These are phyloP conservation scores for Pythium myriotylum DNA, from an alignment of 352 stramenopile species.

Conservation along the genomic window DNA sequence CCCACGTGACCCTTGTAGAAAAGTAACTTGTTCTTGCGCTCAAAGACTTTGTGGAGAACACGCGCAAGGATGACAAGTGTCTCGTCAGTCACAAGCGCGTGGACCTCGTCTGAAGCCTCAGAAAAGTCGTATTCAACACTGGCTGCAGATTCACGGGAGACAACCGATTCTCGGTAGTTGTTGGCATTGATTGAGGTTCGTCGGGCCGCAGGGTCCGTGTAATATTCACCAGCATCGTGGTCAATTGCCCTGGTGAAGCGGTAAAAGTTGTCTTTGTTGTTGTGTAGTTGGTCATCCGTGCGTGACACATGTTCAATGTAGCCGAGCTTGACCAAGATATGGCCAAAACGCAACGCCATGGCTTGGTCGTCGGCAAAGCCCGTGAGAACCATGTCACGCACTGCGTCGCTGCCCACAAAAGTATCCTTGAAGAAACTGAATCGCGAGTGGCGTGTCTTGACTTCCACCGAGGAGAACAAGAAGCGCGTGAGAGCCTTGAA, in stretches of 20 bases:
- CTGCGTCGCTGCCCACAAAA: constrained; percentile 75
- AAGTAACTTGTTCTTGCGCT: constrained; percentile 88
- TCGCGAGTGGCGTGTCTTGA: constrained; percentile 82
- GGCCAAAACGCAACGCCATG: constrained; percentile 68
- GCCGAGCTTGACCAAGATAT: constrained; percentile 78
- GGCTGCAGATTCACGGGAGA: constrained; percentile 59
- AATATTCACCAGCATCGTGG: constrained; percentile 39
- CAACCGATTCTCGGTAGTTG: constrained; percentile 77
- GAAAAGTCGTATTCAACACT: constrained; percentile 77
- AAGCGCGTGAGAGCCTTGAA: constrained; percentile 76
- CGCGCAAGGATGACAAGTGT: constrained; percentile 58
- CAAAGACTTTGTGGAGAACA: constrained; percentile 81
- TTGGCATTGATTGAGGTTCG: constrained; percentile 61
- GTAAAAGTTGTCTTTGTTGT: constrained; percentile 87
- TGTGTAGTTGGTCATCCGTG: constrained; percentile 78
- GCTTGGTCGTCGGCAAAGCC: constrained; percentile 81
- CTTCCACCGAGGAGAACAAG: constrained; percentile 68
- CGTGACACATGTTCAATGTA: constrained; percentile 85
- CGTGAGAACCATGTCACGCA: constrained; percentile 72
- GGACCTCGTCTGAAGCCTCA: constrained; percentile 73
- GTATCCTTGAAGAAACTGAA: constrained; percentile 90
- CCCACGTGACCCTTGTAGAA: constrained; percentile 86
- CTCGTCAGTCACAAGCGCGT: constrained; percentile 85
- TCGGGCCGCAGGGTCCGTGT: constrained; percentile 34
- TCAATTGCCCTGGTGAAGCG: constrained; percentile 76